These are phyloP conservation scores for Puya raimondii DNA, from an alignment of 176 grass and related monocot genomes.

Conservation along the genomic window DNA sequence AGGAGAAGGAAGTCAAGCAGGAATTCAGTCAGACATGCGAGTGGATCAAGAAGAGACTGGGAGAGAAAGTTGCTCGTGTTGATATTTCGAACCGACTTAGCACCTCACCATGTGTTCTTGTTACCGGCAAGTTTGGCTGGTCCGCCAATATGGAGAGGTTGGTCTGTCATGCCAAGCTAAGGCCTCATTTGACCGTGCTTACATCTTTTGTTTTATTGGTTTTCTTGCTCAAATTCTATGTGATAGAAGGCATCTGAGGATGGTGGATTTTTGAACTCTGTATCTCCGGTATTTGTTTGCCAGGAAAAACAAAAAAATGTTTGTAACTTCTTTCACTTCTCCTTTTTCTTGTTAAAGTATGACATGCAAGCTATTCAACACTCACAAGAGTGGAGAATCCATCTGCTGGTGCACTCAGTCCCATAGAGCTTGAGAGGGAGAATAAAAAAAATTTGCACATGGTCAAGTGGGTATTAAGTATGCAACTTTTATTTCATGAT, in stretches of 20 bases:
- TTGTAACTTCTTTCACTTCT: no score
- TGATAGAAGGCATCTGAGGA: neutral
- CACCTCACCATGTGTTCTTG: constrained; percentile 84
- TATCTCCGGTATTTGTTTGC: no score
- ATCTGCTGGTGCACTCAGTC: no score
- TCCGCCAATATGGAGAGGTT: constrained; percentile 99
- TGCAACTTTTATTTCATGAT: neutral
- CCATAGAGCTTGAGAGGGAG: no score
- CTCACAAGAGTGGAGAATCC: no score
- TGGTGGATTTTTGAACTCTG: no score
- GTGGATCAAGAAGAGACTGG: constrained; percentile 91
- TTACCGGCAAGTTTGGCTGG: constrained; percentile 96
- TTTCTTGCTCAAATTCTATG: neutral
- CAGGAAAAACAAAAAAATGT: no score
- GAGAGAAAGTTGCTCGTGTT: constrained; percentile 82
- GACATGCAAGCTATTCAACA: no score
- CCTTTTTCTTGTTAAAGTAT: no score
- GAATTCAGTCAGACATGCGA: constrained; percentile 86
- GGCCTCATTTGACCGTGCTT: neutral
- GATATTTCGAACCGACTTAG: constrained; percentile 84
- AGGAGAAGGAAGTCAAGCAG: constrained; percentile 79
- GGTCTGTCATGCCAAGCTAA: neutral
- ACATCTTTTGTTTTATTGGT: neutral
- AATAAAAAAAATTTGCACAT: neutral
- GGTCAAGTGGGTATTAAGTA: neutral